A percentile compares a stretch with the other conserved stretches of the same genome.
phyloP scores from a whole-genome alignment of 768 basidiomycete genomes.

The Boletus rufocinnamomeus region DNA sequence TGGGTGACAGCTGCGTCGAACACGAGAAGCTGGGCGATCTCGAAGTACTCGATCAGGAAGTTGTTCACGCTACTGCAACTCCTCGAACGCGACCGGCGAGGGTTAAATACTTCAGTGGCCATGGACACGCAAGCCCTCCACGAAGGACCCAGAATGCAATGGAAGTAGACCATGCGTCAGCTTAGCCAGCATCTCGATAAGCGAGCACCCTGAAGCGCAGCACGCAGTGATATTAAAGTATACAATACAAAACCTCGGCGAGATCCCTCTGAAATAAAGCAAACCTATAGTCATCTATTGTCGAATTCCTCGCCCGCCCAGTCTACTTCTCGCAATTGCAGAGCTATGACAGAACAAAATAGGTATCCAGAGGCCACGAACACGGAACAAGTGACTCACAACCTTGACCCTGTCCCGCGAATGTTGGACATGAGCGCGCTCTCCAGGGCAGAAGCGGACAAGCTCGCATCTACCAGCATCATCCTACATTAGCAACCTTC shows the following conservation, averaged over 20 bases:
- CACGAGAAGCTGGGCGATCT: conserved; percentile 3
- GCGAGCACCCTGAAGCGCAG: conserved; percentile 11
- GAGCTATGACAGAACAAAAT: conserved; percentile 30
- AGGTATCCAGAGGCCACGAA: not conserved
- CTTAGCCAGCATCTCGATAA: conserved; percentile 11
- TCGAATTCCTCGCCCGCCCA: conserved; percentile 29
- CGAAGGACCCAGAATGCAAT: conserved; percentile 27
- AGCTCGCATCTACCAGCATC: conserved; percentile 55
- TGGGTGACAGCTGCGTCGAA: not conserved
- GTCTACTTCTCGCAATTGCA: conserved; percentile 36
- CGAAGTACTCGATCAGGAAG: conserved; percentile 29
- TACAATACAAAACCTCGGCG: not conserved
- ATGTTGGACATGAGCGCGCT: conserved; percentile 80
- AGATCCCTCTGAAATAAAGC: not conserved
- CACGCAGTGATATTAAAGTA: conserved; percentile 6
- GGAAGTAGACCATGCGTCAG: conserved; percentile 24
- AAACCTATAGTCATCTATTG: conserved; percentile 21
- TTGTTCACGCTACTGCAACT: conserved; percentile 4
- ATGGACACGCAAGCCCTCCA: conserved; percentile 21
- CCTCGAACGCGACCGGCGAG: not conserved
- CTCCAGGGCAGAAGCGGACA: conserved; percentile 79
- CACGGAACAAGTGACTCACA: conserved; percentile 50
- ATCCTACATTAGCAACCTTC: conserved; percentile 1
- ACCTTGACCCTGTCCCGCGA: conserved; percentile 60
- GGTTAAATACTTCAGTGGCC: conserved; percentile 17